Percentiles rank a stretch among this genome's conserved stretches.
Conservation (phyloP, 176 grass and related monocot genomes). For the Carex myosuroides region DNA sequence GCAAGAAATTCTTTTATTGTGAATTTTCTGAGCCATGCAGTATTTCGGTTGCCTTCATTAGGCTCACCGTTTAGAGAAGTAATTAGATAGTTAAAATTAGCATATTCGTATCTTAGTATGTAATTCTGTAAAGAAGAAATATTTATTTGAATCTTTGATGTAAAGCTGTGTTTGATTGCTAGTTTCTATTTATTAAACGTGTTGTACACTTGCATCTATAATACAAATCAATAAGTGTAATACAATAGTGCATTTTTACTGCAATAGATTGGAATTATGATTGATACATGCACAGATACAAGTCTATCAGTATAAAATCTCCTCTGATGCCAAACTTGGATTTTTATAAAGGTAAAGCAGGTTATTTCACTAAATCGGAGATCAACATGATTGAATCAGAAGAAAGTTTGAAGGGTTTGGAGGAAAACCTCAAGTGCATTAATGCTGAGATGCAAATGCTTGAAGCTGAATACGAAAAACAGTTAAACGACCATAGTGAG, state of each 20-base stretch:
- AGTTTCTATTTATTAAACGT: neutral
- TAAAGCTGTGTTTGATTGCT: neutral
- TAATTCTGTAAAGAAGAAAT: neutral
- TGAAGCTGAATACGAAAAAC: conserved; percentile 53
- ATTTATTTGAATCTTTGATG: neutral
- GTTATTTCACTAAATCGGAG: neutral
- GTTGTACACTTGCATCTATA: neutral
- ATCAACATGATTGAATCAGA: conserved; percentile 26
- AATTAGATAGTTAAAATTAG: neutral
- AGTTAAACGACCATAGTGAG: conserved; percentile 32
- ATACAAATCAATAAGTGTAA: neutral
- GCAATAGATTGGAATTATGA: neutral
- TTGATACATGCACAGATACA: neutral
- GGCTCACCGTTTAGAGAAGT: neutral
- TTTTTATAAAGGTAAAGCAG: conserved; percentile 12
- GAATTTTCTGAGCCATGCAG: neutral
- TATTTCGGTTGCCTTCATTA: neutral
- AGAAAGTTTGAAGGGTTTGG: conserved; percentile 28
- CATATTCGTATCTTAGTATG: neutral
- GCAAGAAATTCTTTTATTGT: conserved; percentile 11
- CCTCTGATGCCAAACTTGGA: neutral
- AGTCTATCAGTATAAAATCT: neutral
- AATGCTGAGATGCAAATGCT: conserved; percentile 38
- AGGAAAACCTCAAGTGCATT: conserved; percentile 27
- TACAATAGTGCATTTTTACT: neutral